phyloP scores from a whole-genome alignment of 2,329 filamentous ascomycete species.

The Cryphonectria japonica region DNA sequence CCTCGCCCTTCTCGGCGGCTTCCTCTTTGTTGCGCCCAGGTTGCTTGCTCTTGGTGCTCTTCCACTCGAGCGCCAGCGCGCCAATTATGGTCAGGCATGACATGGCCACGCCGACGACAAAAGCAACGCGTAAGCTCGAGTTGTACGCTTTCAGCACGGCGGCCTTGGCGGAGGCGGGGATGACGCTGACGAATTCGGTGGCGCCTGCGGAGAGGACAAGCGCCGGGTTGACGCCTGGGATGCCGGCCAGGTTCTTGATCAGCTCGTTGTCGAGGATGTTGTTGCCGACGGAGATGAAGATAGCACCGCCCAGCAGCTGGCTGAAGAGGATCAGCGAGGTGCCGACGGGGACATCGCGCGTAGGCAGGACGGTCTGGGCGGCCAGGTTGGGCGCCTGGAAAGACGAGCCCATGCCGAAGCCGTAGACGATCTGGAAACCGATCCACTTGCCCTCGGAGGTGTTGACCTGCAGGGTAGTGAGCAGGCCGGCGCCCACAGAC shows the following conservation, averaged over 20 bases:
- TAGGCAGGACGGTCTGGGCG: constrained; percentile 50
- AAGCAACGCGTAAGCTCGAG: constrained; percentile 59
- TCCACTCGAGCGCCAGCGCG: constrained; percentile 63
- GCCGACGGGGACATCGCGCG: constrained; percentile 47
- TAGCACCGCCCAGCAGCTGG: constrained; percentile 50
- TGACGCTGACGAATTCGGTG: constrained; percentile 30
- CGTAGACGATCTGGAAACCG: constrained; percentile 50
- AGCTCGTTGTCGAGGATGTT: constrained; percentile 50
- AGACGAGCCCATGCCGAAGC: constrained; percentile 47
- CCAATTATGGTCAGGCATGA: constrained; percentile 58
- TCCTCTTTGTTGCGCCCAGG: constrained; percentile 27
- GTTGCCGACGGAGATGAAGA: constrained; percentile 51
- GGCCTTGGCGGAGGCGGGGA: constrained; percentile 32
- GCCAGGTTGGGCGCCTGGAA: constrained; percentile 52
- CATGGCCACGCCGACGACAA: constrained; percentile 62
- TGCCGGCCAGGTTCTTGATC: constrained; percentile 37
- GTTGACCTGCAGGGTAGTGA: constrained; percentile 45
- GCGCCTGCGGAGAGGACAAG: constrained; percentile 31
- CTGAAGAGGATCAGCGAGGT: constrained; percentile 49
- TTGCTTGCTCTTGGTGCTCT: constrained; percentile 44
- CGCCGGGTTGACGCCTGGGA: constrained; percentile 36
- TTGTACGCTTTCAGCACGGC: constrained; percentile 59
- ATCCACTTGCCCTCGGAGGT: constrained; percentile 40
- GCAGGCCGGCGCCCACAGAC: constrained; percentile 46
- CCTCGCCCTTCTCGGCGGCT: constrained; percentile 9